Conservation (phyloP, 176 grass and related monocot genomes). For the Lolium multiflorum region DNA sequence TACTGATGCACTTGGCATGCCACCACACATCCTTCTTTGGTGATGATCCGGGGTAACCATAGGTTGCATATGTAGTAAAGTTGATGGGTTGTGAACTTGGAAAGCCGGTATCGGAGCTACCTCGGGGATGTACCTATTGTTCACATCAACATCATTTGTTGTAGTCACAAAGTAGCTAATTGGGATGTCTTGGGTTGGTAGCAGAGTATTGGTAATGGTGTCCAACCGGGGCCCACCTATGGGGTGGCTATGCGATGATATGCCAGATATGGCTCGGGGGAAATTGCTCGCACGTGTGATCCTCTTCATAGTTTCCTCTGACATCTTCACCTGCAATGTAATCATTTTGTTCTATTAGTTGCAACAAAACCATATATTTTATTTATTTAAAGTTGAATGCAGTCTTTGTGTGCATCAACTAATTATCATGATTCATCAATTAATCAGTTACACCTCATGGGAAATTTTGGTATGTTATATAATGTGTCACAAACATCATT, state of each 20-base stretch:
- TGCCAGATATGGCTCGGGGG: not conserved
- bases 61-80: slow-evolving; percentile 31
- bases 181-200: slow-evolving; percentile 41
- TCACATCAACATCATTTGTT: not conserved
- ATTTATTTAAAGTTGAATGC: slow-evolving; percentile 1
- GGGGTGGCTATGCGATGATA: slow-evolving; percentile 39
- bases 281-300: slow-evolving; percentile 33
- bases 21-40: slow-evolving; percentile 19
- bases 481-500: not conserved
- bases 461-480: not conserved
- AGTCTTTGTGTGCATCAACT: not conserved
- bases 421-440: not conserved
- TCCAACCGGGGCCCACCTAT: slow-evolving; percentile 26
- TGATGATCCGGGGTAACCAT: slow-evolving; percentile 46
- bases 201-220: slow-evolving; percentile 3
- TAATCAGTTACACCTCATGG: not conserved
- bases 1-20: not conserved
- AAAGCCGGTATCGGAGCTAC: not conserved
- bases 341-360: not conserved
- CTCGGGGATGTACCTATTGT: slow-evolving; percentile 15
- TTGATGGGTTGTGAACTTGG: not conserved
- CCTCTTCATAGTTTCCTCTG: slow-evolving; percentile 68
- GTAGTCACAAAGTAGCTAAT: not conserved
- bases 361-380: not conserved
- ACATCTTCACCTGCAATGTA: slow-evolving; percentile 75